phyloP scores from a whole-genome alignment of 202 grass and related monocot genomes.

The Eragrostis tef region DNA sequence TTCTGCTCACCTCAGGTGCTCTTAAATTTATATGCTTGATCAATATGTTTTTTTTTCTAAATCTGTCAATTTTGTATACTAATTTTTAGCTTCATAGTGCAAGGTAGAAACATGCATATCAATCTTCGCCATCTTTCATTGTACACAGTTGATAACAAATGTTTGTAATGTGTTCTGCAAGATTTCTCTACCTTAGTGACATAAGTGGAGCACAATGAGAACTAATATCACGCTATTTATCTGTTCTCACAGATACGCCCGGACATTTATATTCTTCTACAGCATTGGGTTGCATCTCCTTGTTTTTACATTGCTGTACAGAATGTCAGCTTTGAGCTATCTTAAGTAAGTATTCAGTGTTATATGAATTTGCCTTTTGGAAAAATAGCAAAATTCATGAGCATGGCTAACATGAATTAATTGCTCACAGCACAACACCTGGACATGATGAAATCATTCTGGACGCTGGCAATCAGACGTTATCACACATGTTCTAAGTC shows the following conservation, averaged over 20 bases:
- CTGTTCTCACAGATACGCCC: constrained; percentile 72
- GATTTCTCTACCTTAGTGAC: constrained; percentile 4
- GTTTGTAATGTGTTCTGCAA: constrained; percentile 7
- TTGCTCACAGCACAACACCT: constrained; percentile 58
- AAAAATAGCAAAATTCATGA: not conserved
- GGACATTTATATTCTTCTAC: constrained; percentile 98
- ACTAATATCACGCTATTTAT: constrained; percentile 36
- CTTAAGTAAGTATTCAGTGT: constrained; percentile 59
- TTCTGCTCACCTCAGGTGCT: not conserved
- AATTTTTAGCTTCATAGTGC: constrained; percentile 4
- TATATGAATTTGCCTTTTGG: constrained; percentile 1
- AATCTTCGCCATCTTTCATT: not conserved
- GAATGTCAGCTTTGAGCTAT: constrained; percentile 98
- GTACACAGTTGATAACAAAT: constrained; percentile 10
- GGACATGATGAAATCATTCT: constrained; percentile 72
- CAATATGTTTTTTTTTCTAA: not conserved
- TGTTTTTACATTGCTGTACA: constrained; percentile 95
- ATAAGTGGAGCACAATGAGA: constrained; percentile 8
- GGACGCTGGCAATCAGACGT: constrained; percentile 81
- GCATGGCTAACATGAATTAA: constrained; percentile 42
- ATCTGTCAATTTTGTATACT: not conserved
- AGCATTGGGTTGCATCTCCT: constrained; percentile 99
- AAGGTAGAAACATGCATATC: not conserved
- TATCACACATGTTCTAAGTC: constrained; percentile 53
- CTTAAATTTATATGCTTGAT: constrained; percentile 25